Evolutionary conservation across 2,329 filamentous ascomycete genomes (phyloP).

Genomic region (Pezicula radicicola): DNA sequence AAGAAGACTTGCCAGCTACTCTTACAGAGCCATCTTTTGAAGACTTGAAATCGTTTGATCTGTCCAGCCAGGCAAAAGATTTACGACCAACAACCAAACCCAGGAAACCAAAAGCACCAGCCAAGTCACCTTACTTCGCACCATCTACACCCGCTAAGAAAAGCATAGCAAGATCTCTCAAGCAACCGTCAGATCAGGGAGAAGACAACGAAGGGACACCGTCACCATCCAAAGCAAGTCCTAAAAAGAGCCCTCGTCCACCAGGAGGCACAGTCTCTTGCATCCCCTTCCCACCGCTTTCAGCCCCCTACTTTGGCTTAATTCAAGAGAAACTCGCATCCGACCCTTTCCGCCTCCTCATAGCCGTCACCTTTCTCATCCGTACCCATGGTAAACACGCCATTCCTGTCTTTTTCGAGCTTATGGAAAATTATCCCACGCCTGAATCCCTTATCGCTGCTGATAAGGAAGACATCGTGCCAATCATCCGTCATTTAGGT

Average conservation of each 20-base stretch:
- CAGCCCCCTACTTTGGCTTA: constrained; percentile 65
- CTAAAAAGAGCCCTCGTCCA: constrained; percentile 15
- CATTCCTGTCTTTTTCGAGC: constrained; percentile 69
- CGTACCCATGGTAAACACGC: constrained; percentile 72
- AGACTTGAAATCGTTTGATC: neutral
- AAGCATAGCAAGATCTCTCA: constrained; percentile 4
- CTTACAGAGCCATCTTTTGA: neutral
- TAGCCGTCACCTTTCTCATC: constrained; percentile 83
- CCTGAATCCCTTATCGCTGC: constrained; percentile 59
- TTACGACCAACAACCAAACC: constrained; percentile 8
- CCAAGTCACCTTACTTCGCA: constrained; percentile 29
- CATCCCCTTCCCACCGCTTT: constrained; percentile 66
- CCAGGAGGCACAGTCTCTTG: constrained; percentile 39
- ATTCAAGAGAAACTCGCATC: constrained; percentile 77
- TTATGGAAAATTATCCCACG: constrained; percentile 68
- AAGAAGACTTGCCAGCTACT: neutral
- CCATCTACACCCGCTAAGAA: constrained; percentile 6
- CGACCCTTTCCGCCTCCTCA: constrained; percentile 75
- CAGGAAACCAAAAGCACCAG: constrained; percentile 16
- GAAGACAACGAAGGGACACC: neutral
- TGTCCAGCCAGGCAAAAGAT: too few relatives aligned
- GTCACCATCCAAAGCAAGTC: constrained; percentile 4
- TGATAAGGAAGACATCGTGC: constrained; percentile 50
- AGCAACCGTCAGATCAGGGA: neutral
- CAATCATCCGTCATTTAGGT: constrained; percentile 67